A percentile compares a stretch with the other conserved stretches of the same genome.
These are phyloP conservation scores for Fusarium pseudoanthophilum DNA, from an alignment of 2,329 filamentous ascomycete genomes.

Conservation along the genomic window DNA sequence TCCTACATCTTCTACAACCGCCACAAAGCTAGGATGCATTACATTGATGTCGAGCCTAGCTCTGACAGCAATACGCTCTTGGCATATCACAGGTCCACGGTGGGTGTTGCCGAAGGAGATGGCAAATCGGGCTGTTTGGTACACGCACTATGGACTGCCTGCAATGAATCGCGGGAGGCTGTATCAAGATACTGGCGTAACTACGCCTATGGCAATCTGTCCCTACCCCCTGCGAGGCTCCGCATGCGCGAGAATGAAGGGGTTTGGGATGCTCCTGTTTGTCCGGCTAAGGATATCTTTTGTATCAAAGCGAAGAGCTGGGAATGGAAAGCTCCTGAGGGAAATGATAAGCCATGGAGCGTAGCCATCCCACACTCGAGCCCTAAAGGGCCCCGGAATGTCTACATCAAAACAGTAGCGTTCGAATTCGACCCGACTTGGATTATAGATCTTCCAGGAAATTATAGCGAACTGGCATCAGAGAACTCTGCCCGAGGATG, in stretches of 20 bases:
- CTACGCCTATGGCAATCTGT: accelerated
- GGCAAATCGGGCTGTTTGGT: background rate
- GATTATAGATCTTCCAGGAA: background rate
- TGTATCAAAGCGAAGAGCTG: background rate
- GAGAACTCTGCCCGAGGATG: background rate
- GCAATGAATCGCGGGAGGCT: background rate
- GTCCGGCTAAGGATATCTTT: accelerated
- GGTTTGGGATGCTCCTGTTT: background rate
- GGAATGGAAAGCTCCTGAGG: accelerated
- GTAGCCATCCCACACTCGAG: background rate
- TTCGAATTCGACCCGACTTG: background rate
- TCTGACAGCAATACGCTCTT: background rate
- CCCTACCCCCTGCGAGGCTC: accelerated
- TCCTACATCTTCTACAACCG: accelerated
- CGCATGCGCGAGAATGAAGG: background rate
- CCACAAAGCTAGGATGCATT: accelerated
- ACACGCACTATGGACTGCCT: background rate
- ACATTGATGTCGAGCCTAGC: background rate
- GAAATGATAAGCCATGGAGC: accelerated
- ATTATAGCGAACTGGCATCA: background rate
- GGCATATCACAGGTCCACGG: background rate
- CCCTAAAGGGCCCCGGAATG: background rate
- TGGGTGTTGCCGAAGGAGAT: background rate
- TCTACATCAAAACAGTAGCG: accelerated
- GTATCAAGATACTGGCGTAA: background rate